phyloP scores from a whole-genome alignment of 148 eudicot genomes.

The Spergularia marina region DNA sequence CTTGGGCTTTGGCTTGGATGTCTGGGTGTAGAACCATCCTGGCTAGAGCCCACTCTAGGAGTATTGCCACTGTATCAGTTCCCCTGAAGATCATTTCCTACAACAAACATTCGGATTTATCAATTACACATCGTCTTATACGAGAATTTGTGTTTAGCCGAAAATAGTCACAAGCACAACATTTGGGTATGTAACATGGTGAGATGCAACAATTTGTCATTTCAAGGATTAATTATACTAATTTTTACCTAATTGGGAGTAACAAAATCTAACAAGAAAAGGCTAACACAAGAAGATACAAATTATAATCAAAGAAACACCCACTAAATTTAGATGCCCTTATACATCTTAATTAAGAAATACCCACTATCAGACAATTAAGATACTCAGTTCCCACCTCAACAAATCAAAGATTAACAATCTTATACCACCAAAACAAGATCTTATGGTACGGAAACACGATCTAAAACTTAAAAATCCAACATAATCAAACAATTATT shows the following conservation, averaged over 20 bases:
- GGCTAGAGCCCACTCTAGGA: conserved; percentile 84
- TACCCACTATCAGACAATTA: conserved; percentile 3
- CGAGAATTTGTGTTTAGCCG: too few species aligned
- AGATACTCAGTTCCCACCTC: background rate
- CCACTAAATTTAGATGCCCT: conserved; percentile 29
- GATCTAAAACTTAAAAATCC: background rate
- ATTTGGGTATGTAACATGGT: too few species aligned
- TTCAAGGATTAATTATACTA: too few species aligned
- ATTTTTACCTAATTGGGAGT: too few species aligned
- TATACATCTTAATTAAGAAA: background rate
- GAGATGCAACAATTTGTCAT: too few species aligned
- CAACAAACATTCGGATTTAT: background rate
- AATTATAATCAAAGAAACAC: background rate
- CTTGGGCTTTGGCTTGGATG: conserved; percentile 81
- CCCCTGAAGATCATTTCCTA: conserved; percentile 98
- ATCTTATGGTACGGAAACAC: background rate
- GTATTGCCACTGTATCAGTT: conserved; percentile 87
- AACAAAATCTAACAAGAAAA: background rate
- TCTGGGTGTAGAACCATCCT: conserved; percentile 91
- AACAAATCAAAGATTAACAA: background rate
- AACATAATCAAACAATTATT: background rate
- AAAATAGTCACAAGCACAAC: too few species aligned
- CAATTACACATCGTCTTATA: background rate
- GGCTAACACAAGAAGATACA: background rate
- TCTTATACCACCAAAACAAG: background rate